phyloP scores from a whole-genome alignment of 2,329 filamentous ascomycete species.

The Aspergillus quadrilineatus region DNA sequence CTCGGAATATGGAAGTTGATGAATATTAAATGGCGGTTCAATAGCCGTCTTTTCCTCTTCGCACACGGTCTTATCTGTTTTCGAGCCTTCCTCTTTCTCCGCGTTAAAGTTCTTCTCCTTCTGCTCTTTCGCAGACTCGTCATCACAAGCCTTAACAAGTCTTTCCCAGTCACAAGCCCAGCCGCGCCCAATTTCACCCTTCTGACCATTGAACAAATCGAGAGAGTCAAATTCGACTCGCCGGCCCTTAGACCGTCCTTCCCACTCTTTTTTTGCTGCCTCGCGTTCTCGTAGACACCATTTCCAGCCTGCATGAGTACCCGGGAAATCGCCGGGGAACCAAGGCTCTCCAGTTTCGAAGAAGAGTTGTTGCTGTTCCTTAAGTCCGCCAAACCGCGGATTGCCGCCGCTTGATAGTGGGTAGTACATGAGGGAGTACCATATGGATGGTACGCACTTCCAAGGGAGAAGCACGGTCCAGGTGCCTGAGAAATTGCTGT shows the following conservation, averaged over 20 bases:
- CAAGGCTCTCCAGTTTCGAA: constrained; percentile 77
- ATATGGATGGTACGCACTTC: constrained; percentile 82
- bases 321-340: constrained; percentile 84
- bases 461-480: constrained; percentile 89
- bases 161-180: constrained; percentile 81
- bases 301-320: constrained; percentile 71
- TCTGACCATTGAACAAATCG: constrained; percentile 69
- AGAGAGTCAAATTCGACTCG: constrained; percentile 72
- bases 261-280: constrained; percentile 65
- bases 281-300: constrained; percentile 72
- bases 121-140: background rate
- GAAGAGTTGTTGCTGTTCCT: constrained; percentile 74
- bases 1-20: constrained; percentile 42
- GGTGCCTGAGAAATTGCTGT: constrained; percentile 59
- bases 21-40: constrained; percentile 31
- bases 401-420: constrained; percentile 77
- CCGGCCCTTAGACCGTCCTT: constrained; percentile 76
- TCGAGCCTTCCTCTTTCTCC: constrained; percentile 14
- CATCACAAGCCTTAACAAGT: constrained; percentile 51
- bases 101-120: constrained; percentile 3
- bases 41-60: background rate
- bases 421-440: constrained; percentile 82
- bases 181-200: constrained; percentile 78
- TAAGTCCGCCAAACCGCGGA: constrained; percentile 76
- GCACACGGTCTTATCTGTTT: constrained; percentile 9